Evolutionary conservation across 352 stramenopile genomes (phyloP), one percentile per base, ranked within the genome.

Genomic region (Lagenidium giganteum): DNA sequence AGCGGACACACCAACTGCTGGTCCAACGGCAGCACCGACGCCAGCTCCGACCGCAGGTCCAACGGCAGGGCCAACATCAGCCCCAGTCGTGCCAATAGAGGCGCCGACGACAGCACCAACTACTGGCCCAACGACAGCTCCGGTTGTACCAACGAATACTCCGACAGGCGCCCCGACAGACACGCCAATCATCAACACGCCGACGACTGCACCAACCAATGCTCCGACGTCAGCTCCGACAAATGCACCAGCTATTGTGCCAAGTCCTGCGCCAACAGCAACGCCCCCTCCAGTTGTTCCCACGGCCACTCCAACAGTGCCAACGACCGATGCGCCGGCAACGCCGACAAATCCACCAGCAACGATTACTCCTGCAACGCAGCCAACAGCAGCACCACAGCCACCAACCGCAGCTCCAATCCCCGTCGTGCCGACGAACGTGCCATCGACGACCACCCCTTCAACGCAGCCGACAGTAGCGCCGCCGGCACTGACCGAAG

Each of bases 291-390:
- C 37, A 26, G 8, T 22, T 3, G n/a, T 25, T 14, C 27, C 36
- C 26, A 54, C 46, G 14, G 25, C 26, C 8, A 13, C 42, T 24
- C 25, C 42, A 36, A 5, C 42, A 49, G 42, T 42, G 22, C 24
- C 42, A 20, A 39, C 14, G 22, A 9, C 42, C 5, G 27, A 5
- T n/a, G 5, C 26, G 8, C 23, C 22, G n/a, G 7, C 38, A 25
- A 12, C 28, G 26, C 5, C 28, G 9, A 21, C 35, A 9, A n/a
- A 30, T 11, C 22, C 35, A 41, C 35, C 17, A 13, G 9, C n/a
- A n/a, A n/a, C n/a, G n/a, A n/a, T n/a, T n/a, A n/a, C n/a, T n/a
- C n/a, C n/a, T n/a, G n/a, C n/a, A n/a, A n/a, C n/a, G n/a, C n/a
- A n/a, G n/a, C n/a, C n/a, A n/a, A n/a, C n/a, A n/a, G n/a, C n/a